Evolutionary conservation across 2,329 filamentous ascomycete genomes (phyloP).

Genomic region (Purpureocillium lavendulum): DNA sequence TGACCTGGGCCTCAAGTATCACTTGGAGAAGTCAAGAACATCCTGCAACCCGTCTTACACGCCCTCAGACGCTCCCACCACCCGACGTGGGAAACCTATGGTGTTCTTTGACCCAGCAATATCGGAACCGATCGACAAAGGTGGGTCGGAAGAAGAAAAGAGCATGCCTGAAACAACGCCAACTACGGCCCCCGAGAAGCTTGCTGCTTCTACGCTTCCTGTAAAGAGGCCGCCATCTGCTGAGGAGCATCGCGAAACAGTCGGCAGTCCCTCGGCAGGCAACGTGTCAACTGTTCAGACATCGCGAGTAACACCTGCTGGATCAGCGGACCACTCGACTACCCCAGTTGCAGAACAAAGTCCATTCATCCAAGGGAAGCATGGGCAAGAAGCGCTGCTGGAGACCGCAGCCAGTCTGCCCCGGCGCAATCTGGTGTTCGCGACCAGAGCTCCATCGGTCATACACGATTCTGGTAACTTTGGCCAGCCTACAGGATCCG

Average conservation of each 20-base stretch:
- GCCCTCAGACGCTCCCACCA: slow-evolving; percentile 5
- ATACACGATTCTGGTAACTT: background rate
- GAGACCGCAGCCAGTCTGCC: background rate
- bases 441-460: too few relatives aligned
- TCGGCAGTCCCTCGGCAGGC: too few relatives aligned
- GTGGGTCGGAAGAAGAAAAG: background rate
- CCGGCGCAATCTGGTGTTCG: background rate
- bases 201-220: too few relatives aligned
- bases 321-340: too few relatives aligned
- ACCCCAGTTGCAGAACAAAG: too few relatives aligned
- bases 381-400: background rate
- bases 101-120: background rate
- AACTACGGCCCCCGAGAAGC: too few relatives aligned
- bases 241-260: too few relatives aligned
- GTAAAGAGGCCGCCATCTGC: too few relatives aligned
- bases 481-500: too few relatives aligned
- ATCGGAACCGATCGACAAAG: slow-evolving; percentile 1
- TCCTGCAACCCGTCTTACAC: slow-evolving; percentile 40
- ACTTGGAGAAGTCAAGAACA: slow-evolving; percentile 44
- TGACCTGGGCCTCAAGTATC: slow-evolving; percentile 48
- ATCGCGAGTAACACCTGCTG: too few relatives aligned
- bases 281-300: too few relatives aligned
- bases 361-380: background rate
- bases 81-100: slow-evolving; percentile 10
- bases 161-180: background rate